Conservation (phyloP, 441 rosid genomes). For the Populus hybrid region DNA sequence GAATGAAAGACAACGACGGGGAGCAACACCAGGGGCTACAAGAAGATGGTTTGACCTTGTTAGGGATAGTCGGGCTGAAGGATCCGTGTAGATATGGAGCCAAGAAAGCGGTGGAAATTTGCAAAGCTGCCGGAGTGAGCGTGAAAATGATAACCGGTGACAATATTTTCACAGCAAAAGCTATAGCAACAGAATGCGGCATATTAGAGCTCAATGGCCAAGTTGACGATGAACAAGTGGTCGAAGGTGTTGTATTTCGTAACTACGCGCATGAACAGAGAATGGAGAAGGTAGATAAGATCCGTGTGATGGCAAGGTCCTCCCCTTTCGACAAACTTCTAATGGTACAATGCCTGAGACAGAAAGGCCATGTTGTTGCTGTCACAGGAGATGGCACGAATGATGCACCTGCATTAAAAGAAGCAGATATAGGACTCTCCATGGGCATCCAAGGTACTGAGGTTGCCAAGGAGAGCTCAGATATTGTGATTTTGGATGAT, state of each 20-base stretch:
- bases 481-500: constrained; percentile 71
- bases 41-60: constrained; percentile 48
- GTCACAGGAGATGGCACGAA: constrained; percentile 89
- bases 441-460: constrained; percentile 90
- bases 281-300: constrained; percentile 48
- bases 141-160: constrained; percentile 87
- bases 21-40: constrained; percentile 23
- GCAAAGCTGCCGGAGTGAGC: constrained; percentile 57
- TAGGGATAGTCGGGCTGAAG: constrained; percentile 71
- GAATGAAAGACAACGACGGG: background rate
- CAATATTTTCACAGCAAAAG: constrained; percentile 80
- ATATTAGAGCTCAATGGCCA: constrained; percentile 40
- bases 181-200: constrained; percentile 75
- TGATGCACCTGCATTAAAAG: constrained; percentile 82
- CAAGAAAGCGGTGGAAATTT: constrained; percentile 53
- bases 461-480: constrained; percentile 80
- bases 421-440: constrained; percentile 74
- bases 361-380: constrained; percentile 72
- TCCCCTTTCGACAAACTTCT: constrained; percentile 79
- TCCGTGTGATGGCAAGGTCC: constrained; percentile 74
- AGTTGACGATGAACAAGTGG: constrained; percentile 32
- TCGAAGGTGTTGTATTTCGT: constrained; percentile 65
- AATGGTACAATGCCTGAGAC: constrained; percentile 72
- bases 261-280: constrained; percentile 53
- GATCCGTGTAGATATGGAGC: constrained; percentile 71